Conservation (phyloP, 352 stramenopile species). For the Pythium rishiriense region DNA sequence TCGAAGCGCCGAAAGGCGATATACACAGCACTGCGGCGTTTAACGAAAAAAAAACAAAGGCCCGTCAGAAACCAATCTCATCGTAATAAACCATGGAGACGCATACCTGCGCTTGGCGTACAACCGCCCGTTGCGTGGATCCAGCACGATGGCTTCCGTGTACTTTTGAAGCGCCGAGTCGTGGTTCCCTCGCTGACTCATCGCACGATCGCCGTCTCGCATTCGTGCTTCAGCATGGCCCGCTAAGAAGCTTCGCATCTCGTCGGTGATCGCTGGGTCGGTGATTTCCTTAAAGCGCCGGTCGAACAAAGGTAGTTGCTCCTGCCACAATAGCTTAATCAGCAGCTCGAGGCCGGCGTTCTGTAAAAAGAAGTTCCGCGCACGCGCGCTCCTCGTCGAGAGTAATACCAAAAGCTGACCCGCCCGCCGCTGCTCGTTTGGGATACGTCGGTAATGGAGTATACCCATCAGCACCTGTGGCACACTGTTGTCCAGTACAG, state of each 20-base stretch:
- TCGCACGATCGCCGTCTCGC: constrained; percentile 17
- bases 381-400: constrained; percentile 15
- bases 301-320: constrained; percentile 25
- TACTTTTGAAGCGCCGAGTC: constrained; percentile 25
- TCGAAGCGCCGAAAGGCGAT: constrained; percentile 19
- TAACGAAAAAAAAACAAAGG: constrained; percentile 1
- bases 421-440: constrained; percentile 24
- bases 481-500: constrained; percentile 26
- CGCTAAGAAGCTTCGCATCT: constrained; percentile 24
- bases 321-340: constrained; percentile 25
- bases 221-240: constrained; percentile 18
- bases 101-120: constrained; percentile 30
- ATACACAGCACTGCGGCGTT: constrained; percentile 25
- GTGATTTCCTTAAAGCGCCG: constrained; percentile 12
- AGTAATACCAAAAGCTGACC: constrained; percentile 26
- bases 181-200: constrained; percentile 7
- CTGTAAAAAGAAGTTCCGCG: constrained; percentile 26
- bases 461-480: constrained; percentile 26
- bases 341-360: constrained; percentile 25
- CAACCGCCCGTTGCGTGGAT: constrained; percentile 22
- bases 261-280: constrained; percentile 8
- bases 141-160: constrained; percentile 28
- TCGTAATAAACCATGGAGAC: not conserved
- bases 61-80: not conserved
- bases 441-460: constrained; percentile 22